Base-by-base conservation (phyloP, 1,284 basidiomycete species). In the Cutaneotrichosporon cyanovorans region DNA sequence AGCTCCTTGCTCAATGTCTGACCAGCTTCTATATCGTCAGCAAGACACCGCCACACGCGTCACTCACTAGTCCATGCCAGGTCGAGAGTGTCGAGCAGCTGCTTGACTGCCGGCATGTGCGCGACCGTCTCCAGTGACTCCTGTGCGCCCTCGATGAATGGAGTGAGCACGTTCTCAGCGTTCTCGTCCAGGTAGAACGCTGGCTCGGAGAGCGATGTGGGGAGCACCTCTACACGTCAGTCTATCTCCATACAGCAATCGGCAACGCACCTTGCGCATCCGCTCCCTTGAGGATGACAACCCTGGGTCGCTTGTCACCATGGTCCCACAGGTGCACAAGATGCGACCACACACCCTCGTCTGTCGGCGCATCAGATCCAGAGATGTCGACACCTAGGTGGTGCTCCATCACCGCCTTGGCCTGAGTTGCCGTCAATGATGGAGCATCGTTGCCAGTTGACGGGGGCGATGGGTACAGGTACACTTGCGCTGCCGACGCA, bases 391-490 rank as follows among this genome's bases (percentile, higher is more conserved):
- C 57, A 10, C 66, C 65, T 16, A 72, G 60, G 49, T 72, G 70
- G 54, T 72, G 69, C 2, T 56, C 46, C 30, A 73, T 56, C 11
- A 72, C 68, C 2, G 68, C 65, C 37, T 68, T 59, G 7, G 70
- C 71, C 53, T 72, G 68, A 21, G 52, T 58, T 16, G 62, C 51
- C 2, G 59, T 50, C 9, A 73, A 59, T 1, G 68, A 64, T 15
- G 67, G 66, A 14, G 52, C 46, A 5, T 45, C 45, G 37, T 40
- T 42, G 23, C 41, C 40, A 37, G 43, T 47, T 7, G 32, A n/a
- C 16, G 60, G 47, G 0, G 69, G 69, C 6, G 65, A 42, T 2
- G 71, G 71, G 55, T 69, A 58, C 33, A 72, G 62, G 55, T 65
- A 72, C 40, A 73, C 60, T 57, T 71, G 68, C 6, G 46, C 45